Conservation (phyloP, 495 filamentous ascomycete species). For the Rhypophila decipiens region DNA sequence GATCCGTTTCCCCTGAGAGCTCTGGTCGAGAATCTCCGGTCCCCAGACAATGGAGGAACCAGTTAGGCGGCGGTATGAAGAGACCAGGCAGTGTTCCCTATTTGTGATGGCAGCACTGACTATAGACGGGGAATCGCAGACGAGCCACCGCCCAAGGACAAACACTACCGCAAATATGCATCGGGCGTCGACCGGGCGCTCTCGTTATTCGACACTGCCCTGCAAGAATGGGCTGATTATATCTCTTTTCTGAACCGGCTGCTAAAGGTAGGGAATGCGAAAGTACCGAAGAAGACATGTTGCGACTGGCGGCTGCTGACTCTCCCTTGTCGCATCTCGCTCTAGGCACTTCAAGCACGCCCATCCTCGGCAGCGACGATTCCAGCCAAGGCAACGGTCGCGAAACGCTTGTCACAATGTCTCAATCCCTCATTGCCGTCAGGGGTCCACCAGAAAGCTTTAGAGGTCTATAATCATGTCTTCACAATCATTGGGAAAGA, state of each 20-base stretch:
- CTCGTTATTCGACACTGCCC: conserved; percentile 81
- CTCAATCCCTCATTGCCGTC: conserved; percentile 89
- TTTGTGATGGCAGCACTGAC: background rate
- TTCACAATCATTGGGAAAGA: conserved; percentile 73
- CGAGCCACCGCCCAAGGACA: conserved; percentile 73
- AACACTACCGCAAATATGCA: conserved; percentile 85
- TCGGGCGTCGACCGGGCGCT: conserved; percentile 81
- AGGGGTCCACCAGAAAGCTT: conserved; percentile 95
- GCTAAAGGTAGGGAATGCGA: conserved; percentile 70
- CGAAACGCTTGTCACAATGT: conserved; percentile 90
- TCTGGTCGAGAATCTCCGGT: conserved; percentile 69
- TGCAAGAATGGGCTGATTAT: conserved; percentile 99
- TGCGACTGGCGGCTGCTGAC: too few species aligned
- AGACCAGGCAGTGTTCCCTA: background rate
- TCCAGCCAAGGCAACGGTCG: conserved; percentile 76
- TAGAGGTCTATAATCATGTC: conserved; percentile 88
- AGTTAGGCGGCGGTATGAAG: conserved; percentile 39
- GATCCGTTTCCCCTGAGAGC: conserved; percentile 68
- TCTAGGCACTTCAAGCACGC: conserved; percentile 80
- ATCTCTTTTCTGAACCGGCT: conserved; percentile 92
- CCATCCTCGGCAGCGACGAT: conserved; percentile 64
- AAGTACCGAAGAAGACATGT: too few species aligned
- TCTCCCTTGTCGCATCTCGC: too few species aligned
- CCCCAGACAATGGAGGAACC: conserved; percentile 53
- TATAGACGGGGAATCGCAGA: conserved; percentile 27